Evolutionary conservation across 2,329 filamentous ascomycete species (phyloP).

Genomic region (Pyrenochaeta sp.): DNA sequence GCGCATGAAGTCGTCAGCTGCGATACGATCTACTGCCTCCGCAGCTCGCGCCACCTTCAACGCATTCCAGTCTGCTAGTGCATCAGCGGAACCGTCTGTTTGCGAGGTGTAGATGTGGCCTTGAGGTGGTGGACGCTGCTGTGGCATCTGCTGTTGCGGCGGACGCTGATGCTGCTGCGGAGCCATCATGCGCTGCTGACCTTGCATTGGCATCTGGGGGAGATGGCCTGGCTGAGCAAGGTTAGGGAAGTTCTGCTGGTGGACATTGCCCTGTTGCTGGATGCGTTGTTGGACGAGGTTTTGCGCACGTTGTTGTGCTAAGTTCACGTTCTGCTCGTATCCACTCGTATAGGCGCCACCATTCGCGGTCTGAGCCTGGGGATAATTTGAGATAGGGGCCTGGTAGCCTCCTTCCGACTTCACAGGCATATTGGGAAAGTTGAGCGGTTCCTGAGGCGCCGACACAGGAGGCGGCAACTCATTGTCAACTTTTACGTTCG

Average conservation of each 20-base stretch:
- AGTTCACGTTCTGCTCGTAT: conserved; percentile 52
- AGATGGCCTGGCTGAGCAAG: conserved; percentile 31
- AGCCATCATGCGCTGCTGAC: conserved; percentile 39
- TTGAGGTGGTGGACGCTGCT: conserved; percentile 34
- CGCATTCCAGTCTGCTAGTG: conserved; percentile 64
- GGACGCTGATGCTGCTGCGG: conserved; percentile 37
- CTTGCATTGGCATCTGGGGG: conserved; percentile 37
- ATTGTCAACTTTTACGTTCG: conserved; percentile 49
- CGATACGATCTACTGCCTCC: conserved; percentile 59
- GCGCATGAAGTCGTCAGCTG: conserved; percentile 74
- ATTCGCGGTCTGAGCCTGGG: conserved; percentile 41
- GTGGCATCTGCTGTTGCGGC: conserved; percentile 39
- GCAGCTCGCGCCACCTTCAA: conserved; percentile 67
- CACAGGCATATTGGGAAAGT: conserved; percentile 53
- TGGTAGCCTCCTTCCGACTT: conserved; percentile 59
- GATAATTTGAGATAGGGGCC: conserved; percentile 38
- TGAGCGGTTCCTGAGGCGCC: conserved; percentile 37
- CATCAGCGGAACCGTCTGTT: conserved; percentile 77
- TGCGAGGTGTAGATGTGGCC: conserved; percentile 62
- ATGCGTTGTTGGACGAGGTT: conserved; percentile 55
- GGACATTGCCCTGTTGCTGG: conserved; percentile 37
- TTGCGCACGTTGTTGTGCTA: conserved; percentile 64
- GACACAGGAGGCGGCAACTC: conserved; percentile 44
- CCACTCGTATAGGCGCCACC: conserved; percentile 43
- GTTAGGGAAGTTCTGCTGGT: conserved; percentile 33